Conservation (phyloP, 805 yeast genomes). For the Metschnikowia shivogae region DNA sequence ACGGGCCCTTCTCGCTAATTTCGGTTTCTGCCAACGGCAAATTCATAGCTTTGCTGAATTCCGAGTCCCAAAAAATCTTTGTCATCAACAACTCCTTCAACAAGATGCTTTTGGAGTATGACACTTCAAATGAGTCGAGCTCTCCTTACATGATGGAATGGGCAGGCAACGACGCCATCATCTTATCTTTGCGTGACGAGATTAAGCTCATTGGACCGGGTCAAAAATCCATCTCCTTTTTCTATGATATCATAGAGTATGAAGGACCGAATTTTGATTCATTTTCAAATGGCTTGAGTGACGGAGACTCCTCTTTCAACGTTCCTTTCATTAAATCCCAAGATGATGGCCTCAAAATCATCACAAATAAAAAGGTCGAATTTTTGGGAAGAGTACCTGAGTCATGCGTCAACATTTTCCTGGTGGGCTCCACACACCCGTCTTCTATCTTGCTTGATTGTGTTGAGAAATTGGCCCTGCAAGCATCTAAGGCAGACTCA, state of each 20-base stretch:
- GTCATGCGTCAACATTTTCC: constrained; percentile 58
- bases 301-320: constrained; percentile 23
- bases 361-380: constrained; percentile 56
- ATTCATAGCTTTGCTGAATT: constrained; percentile 48
- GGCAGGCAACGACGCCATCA: constrained; percentile 85
- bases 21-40: constrained; percentile 51
- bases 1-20: constrained; percentile 46
- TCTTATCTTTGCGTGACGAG: constrained; percentile 59
- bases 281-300: constrained; percentile 11
- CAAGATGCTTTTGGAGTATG: constrained; percentile 42
- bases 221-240: constrained; percentile 53
- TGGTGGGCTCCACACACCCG: constrained; percentile 80
- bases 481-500: constrained; percentile 79
- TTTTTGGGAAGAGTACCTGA: constrained; percentile 61
- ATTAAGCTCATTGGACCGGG: constrained; percentile 70
- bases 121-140: constrained; percentile 35
- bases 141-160: constrained; percentile 55
- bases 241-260: constrained; percentile 32
- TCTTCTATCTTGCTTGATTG: constrained; percentile 82
- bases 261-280: constrained; percentile 30
- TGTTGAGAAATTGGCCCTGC: constrained; percentile 50
- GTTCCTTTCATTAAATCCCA: constrained; percentile 48
- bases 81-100: constrained; percentile 49
- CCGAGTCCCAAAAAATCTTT: constrained; percentile 37
- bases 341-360: constrained; percentile 64